Evolutionary conservation across 768 basidiomycete genomes (phyloP).

Genomic region (Cyclocybe cylindracea): DNA sequence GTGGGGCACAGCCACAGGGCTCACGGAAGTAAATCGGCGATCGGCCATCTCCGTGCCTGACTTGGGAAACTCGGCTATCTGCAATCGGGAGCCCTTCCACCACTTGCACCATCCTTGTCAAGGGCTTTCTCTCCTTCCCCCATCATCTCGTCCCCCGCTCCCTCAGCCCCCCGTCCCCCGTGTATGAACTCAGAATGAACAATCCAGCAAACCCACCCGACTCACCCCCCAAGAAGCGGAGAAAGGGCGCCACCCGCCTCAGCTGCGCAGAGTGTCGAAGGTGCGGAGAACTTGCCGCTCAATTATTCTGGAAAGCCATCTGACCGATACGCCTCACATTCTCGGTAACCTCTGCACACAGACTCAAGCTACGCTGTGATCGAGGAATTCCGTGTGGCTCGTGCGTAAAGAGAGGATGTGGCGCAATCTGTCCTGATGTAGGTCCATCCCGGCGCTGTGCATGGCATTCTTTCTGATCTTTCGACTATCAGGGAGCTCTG

Average conservation of each 20-base stretch:
- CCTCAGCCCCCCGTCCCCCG: slow-evolving; percentile 35
- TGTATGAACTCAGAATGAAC: slow-evolving; percentile 30
- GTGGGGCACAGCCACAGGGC: slow-evolving; percentile 19
- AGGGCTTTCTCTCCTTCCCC: slow-evolving; percentile 18
- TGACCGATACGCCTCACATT: background rate
- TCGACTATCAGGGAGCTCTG: slow-evolving; percentile 57
- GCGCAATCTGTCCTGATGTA: slow-evolving; percentile 82
- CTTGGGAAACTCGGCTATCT: slow-evolving; percentile 20
- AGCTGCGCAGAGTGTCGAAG: slow-evolving; percentile 83
- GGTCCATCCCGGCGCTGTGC: slow-evolving; percentile 23
- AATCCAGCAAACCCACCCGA: slow-evolving; percentile 14
- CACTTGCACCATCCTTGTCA: slow-evolving; percentile 6
- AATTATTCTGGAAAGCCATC: background rate
- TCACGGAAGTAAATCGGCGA: slow-evolving; percentile 20
- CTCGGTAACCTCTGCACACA: slow-evolving; percentile 21
- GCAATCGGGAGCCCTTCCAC: slow-evolving; percentile 18
- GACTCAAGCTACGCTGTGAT: slow-evolving; percentile 75
- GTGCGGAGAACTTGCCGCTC: slow-evolving; percentile 28
- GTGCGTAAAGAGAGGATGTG: slow-evolving; percentile 79
- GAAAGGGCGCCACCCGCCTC: slow-evolving; percentile 74
- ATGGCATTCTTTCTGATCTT: slow-evolving; percentile 12
- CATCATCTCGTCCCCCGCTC: slow-evolving; percentile 26
- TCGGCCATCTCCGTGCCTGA: slow-evolving; percentile 22
- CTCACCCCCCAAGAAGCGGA: slow-evolving; percentile 52
- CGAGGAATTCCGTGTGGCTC: slow-evolving; percentile 76